Base-by-base conservation (phyloP, 225 moss, liverwort and hornwort species). In the Physcomitrium patens region DNA sequence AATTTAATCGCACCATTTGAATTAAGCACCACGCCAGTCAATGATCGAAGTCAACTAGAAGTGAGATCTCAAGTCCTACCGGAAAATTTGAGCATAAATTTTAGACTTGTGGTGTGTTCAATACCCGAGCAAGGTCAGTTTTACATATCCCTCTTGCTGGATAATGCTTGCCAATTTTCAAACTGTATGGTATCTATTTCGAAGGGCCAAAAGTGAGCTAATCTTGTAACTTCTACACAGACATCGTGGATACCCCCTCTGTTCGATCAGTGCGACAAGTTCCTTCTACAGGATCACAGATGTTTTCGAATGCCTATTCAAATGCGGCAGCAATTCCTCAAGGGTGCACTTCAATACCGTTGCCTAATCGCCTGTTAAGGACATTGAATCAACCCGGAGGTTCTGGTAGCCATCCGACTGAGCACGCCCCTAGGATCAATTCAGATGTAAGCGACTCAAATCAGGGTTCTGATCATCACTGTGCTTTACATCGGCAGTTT, bases 241-340 rank as follows among this genome's bases (percentile, higher is more conserved):
- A 76, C 43, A 14, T 44, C 65, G 47, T 72, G 41, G 74, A 77
- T 46, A 50, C 79, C 68, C 71, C 81, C 42, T 77, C 65, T 47
- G 47, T 77, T 62, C 79, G 81, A 24, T 72, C 88, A 73, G 78
- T 88, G 65, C 82, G 78, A 57, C 85, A 73, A 41, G 73, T 73
- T 69, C 46, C 65, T 58, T 60, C 42, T 11, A 15, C 72, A 13
- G 82, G 80, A 56, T 88, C 80, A 13, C 82, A 82, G 60, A 78
- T 78, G 54, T 80, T 85, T 76, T 85, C 85, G 23, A 85, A 72
- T 80, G 82, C 85, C 53, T 88, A 73, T 69, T 80, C 85, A 18
- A 80, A 83, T 78, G 82, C 82, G 31, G 82, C 78, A 47, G 85
- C 80, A 48, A 72, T 80, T 73, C 80, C 88, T 58, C 67, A 66